Evolutionary conservation across 2,329 filamentous ascomycete genomes (phyloP).

Genomic region (Pezicula radicicola): DNA sequence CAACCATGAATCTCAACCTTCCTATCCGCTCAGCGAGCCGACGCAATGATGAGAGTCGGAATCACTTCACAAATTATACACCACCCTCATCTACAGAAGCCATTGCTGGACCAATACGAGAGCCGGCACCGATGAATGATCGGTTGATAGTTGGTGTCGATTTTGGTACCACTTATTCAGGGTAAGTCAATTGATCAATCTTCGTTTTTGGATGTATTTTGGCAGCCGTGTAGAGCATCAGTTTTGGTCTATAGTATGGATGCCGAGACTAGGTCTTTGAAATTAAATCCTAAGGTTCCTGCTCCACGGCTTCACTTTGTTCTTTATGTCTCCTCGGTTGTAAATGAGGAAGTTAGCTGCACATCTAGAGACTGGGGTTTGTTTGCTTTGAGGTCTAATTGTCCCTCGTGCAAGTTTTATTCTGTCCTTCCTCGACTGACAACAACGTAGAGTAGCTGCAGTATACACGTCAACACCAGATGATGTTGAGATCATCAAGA

Average conservation of each 20-base stretch:
- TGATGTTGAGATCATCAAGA: conserved; percentile 81
- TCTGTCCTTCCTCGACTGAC: not conserved
- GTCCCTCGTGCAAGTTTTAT: not conserved
- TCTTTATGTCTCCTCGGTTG: not conserved
- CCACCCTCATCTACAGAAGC: conserved; percentile 57
- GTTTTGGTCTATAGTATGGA: too few relatives aligned
- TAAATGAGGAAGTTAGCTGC: not conserved
- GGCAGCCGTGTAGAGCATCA: not conserved
- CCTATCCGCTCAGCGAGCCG: conserved; percentile 23
- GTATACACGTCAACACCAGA: conserved; percentile 75
- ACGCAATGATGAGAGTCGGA: conserved; percentile 29
- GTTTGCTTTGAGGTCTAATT: not conserved
- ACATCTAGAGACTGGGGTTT: not conserved
- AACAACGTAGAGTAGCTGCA: conserved; percentile 57
- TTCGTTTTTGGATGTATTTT: not conserved
- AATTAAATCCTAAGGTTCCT: not conserved
- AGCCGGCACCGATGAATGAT: conserved; percentile 52
- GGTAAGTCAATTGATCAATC: conserved; percentile 44
- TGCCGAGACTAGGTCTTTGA: too few relatives aligned
- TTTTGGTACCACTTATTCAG: conserved; percentile 82
- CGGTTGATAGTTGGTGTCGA: conserved; percentile 75
- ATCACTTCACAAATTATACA: conserved; percentile 37
- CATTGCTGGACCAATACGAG: conserved; percentile 57
- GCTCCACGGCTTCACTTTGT: not conserved
- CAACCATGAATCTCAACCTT: conserved; percentile 29